A percentile compares a stretch with the other conserved stretches of the same genome.
Conservation (phyloP, 116 monocot species). For the Zostera marina region DNA sequence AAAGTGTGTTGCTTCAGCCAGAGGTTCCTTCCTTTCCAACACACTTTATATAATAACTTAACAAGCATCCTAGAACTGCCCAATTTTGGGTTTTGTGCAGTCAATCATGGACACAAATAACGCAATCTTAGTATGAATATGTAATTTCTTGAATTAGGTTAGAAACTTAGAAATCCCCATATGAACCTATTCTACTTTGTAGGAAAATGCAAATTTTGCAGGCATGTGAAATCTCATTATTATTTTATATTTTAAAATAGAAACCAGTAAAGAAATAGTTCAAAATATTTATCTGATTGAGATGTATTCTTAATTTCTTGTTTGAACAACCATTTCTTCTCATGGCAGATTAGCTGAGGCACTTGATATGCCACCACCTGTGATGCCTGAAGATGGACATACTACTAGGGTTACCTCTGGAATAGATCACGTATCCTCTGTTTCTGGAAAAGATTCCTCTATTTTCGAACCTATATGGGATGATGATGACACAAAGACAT, state of each 20-base stretch:
- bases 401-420: constrained; percentile 79
- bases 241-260: not conserved
- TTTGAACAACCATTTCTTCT: constrained; percentile 2
- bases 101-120: not conserved
- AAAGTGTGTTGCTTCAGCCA: no score
- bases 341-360: constrained; percentile 78
- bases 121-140: no score
- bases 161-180: no score
- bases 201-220: no score
- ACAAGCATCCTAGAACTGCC: not conserved
- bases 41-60: no score
- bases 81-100: not conserved
- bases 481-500: constrained; percentile 87
- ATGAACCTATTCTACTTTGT: no score
- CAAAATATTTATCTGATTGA: not conserved
- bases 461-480: constrained; percentile 87
- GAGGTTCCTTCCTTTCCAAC: no score
- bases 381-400: constrained; percentile 96
- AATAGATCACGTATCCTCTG: constrained; percentile 38
- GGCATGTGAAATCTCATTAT: no score
- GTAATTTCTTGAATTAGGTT: no score
- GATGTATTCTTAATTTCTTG: constrained; percentile 3
- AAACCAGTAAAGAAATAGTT: not conserved
- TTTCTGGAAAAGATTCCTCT: constrained; percentile 59
- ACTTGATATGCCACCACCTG: constrained; percentile 88